A percentile compares a stretch with the other conserved stretches of the same genome.
These are phyloP conservation scores for Fusarium liriodendri DNA, from an alignment of 2,329 filamentous ascomycete species.

Conservation along the genomic window DNA sequence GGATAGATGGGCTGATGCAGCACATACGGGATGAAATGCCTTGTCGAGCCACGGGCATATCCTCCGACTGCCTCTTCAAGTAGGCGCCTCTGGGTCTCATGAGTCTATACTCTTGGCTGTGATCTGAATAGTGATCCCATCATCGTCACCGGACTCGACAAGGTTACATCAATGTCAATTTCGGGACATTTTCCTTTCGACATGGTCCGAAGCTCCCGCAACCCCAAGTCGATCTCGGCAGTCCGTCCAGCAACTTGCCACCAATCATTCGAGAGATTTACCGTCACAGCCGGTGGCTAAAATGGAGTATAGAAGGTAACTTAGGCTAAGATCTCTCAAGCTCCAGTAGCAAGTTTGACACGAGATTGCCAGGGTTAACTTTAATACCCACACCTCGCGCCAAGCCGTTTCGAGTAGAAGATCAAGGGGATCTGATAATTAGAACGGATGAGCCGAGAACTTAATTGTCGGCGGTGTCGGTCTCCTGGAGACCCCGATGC, in stretches of 20 bases:
- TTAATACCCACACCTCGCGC: background rate
- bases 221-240: background rate
- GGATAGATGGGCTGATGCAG: background rate
- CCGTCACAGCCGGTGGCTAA: background rate
- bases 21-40: background rate
- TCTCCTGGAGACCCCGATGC: background rate
- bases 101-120: background rate
- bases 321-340: background rate
- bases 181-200: background rate
- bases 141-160: background rate
- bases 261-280: background rate
- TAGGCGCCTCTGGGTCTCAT: background rate
- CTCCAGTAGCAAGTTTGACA: background rate
- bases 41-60: background rate
- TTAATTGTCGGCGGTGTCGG: background rate
- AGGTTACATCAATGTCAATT: background rate
- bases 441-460: background rate
- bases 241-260: background rate
- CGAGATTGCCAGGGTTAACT: slow-evolving; percentile 2
- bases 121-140: background rate
- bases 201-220: background rate
- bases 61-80: background rate
- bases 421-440: background rate
- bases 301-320: background rate
- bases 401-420: background rate